Evolutionary conservation across 2,329 filamentous ascomycete species (phyloP), one percentile per base, ranked within the genome.

Genomic region (Anisogramma anomala): DNA sequence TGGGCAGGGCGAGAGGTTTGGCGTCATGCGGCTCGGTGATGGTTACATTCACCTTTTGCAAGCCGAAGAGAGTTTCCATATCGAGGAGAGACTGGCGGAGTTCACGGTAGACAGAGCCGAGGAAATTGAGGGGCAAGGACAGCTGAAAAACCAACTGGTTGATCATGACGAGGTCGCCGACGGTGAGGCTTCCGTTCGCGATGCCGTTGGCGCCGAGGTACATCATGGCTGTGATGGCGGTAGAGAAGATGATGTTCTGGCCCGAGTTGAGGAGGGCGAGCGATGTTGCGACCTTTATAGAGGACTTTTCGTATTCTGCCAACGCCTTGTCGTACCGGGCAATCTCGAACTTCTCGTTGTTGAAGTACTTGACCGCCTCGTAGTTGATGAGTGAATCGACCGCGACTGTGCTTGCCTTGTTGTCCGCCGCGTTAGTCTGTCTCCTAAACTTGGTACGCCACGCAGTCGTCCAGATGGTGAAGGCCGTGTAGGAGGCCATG

Each of bases 91-190:
- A 94, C 64, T 98, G 91, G 42, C 91, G 76, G 40, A 98, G 72
- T 64, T 98, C 91, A 52, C 91, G 82, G 59, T 98, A 98, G 10
- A 98, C 89, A 11, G 87, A 94, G n/a, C 91, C 91, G 3, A 98
- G 69, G 62, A 98, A 98, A 68, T 98, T 98, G 46, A 98, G 73
- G 0, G 91, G 91, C 3, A 98, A 86, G 0, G 87, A 95, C 5
- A 98, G 79, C 63, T 98, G 91, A 64, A 98, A 98, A 45, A 98
- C 88, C 14, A 98, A 79, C 67, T 96, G 91, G 60, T 98, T 98
- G 51, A 98, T 86, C 85, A 98, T 93, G 57, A 98, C 91, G 23
- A 98, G 71, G 58, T 98, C 93, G 44, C 91, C 91, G 11, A 98
- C 88, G 0, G 89, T 95, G 53, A 98, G 65, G 5, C 69, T 67